A percentile compares a stretch with the other conserved stretches of the same genome.
These are phyloP conservation scores for Sphagnum contortum DNA, from an alignment of 225 moss, liverwort and hornwort genomes.

Conservation along the genomic window DNA sequence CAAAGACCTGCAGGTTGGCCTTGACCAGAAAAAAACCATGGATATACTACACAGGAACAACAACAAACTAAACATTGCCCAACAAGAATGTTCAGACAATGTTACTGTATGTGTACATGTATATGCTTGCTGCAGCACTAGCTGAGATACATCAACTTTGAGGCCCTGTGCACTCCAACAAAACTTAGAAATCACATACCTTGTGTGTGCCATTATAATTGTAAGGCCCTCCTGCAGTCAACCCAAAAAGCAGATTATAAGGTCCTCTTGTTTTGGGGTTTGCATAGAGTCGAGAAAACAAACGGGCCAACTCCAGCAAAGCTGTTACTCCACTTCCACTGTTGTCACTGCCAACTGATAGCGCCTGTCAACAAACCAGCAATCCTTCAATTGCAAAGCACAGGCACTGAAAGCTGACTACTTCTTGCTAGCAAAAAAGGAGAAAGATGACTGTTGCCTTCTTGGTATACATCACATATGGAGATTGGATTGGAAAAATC, in stretches of 20 bases:
- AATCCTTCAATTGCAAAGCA: too few species aligned
- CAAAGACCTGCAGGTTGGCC: neutral
- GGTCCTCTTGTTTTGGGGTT: conserved; percentile 70
- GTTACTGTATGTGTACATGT: too few species aligned
- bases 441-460: too few species aligned
- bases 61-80: too few species aligned
- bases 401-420: too few species aligned
- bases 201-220: conserved; percentile 92
- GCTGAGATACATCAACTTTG: neutral
- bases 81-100: too few species aligned
- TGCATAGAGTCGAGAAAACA: conserved; percentile 81
- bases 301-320: conserved; percentile 81
- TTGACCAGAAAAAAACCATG: too few species aligned
- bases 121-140: too few species aligned
- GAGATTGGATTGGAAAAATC: too few species aligned
- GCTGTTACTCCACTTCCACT: conserved; percentile 82
- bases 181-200: conserved; percentile 31
- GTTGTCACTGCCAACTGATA: conserved; percentile 77
- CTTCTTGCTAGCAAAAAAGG: too few species aligned
- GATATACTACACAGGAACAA: too few species aligned
- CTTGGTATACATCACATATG: too few species aligned
- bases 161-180: neutral
- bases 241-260: conserved; percentile 87
- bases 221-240: conserved; percentile 88
- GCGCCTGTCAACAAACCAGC: conserved; percentile 33